These are phyloP conservation scores for Exophiala dermatitidis DNA, from an alignment of 2,329 filamentous ascomycete genomes.

Conservation along the genomic window DNA sequence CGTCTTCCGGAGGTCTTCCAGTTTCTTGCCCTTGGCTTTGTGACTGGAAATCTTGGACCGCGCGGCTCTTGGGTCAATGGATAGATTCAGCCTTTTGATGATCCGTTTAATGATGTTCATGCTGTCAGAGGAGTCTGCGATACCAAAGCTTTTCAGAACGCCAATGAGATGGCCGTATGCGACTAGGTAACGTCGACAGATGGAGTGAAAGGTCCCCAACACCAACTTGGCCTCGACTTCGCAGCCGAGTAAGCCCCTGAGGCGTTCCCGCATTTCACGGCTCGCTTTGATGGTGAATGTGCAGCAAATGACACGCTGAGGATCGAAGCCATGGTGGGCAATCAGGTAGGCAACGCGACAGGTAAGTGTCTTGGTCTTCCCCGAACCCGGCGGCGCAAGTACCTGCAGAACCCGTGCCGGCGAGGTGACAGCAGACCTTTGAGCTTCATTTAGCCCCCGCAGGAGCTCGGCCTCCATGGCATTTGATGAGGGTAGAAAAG, in stretches of 20 bases:
- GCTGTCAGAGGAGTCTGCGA: slow-evolving; percentile 78
- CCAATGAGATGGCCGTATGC: slow-evolving; percentile 80
- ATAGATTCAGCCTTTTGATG: slow-evolving; percentile 63
- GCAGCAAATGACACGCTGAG: slow-evolving; percentile 85
- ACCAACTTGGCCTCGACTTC: slow-evolving; percentile 69
- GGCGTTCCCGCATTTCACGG: slow-evolving; percentile 83
- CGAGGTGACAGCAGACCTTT: slow-evolving; percentile 58
- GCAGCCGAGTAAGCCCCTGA: slow-evolving; percentile 71
- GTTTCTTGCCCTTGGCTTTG: slow-evolving; percentile 51
- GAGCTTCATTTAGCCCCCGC: slow-evolving; percentile 56
- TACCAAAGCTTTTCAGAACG: slow-evolving; percentile 74
- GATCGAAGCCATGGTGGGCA: slow-evolving; percentile 61
- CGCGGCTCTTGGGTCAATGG: slow-evolving; percentile 63
- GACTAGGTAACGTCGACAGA: slow-evolving; percentile 75
- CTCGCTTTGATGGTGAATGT: slow-evolving; percentile 97
- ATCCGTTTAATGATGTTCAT: slow-evolving; percentile 72
- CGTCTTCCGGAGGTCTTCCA: slow-evolving; percentile 37
- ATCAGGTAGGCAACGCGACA: slow-evolving; percentile 87
- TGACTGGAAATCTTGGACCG: slow-evolving; percentile 64
- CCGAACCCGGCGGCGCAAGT: slow-evolving; percentile 59
- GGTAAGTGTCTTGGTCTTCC: slow-evolving; percentile 93
- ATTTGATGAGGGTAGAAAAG: background rate
- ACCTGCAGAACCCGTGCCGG: slow-evolving; percentile 54
- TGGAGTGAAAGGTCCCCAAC: slow-evolving; percentile 90
- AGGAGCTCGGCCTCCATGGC: slow-evolving; percentile 45